phyloP scores from a whole-genome alignment of 2,329 filamentous ascomycete genomes.

The Sporothrix dimorphospora region DNA sequence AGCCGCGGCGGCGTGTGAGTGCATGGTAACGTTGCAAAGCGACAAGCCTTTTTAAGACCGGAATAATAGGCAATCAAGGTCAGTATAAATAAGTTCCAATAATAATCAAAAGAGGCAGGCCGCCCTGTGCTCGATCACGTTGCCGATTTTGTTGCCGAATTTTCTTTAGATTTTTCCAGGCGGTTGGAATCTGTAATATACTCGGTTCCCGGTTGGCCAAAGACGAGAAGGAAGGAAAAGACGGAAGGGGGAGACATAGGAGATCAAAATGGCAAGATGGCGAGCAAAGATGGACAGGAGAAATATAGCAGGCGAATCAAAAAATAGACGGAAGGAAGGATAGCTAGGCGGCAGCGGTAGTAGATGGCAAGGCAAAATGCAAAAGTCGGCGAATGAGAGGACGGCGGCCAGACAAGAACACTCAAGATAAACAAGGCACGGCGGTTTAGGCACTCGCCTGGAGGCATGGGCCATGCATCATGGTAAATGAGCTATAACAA shows the following conservation, averaged over 20 bases:
- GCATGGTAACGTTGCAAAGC: conserved; percentile 28
- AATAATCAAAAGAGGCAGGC: not conserved
- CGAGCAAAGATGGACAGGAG: not conserved
- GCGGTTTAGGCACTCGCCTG: conserved; percentile 23
- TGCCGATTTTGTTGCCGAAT: not conserved
- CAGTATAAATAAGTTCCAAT: not conserved
- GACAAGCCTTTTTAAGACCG: not conserved
- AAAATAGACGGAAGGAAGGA: conserved; percentile 19
- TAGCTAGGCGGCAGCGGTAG: conserved; percentile 20
- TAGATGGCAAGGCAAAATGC: not conserved
- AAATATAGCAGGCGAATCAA: not conserved
- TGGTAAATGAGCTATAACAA: not conserved
- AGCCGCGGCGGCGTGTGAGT: not conserved
- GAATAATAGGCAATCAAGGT: not conserved
- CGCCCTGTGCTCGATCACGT: not conserved
- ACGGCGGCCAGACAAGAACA: not conserved
- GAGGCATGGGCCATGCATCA: not conserved
- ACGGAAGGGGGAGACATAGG: not conserved
- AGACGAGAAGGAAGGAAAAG: not conserved
- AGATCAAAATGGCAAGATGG: not conserved
- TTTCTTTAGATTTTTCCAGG: conserved; percentile 29
- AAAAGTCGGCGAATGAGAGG: not conserved
- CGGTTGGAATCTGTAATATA: conserved; percentile 30
- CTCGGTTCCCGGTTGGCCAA: conserved; percentile 29
- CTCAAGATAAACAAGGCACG: conserved; percentile 4